Evolutionary conservation across 768 basidiomycete species (phyloP), one percentile per base, ranked within the genome.

Genomic region (Collybia sp.): DNA sequence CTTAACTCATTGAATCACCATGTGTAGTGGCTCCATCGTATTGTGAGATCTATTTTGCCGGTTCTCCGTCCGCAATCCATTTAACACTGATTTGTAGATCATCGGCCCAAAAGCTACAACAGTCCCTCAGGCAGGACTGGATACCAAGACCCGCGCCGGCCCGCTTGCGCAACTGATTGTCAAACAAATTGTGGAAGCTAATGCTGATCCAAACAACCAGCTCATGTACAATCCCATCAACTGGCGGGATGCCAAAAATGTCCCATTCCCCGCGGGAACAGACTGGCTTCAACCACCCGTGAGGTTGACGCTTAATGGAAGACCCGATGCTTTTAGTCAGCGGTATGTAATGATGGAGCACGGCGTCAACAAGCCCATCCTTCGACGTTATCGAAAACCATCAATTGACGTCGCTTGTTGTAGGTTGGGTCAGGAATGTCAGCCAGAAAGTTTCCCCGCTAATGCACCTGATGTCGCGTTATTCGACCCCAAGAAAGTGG

Each of bases 61-160:
- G 8, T 4, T 25, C 25, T 25, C 25, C 25, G 8, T 25, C 8
- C 4, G 25, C 25, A 25, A 8, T 8, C 25, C 25, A 25, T 8
- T 8, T 25, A 25, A 25, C 25, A 25, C 8, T 25, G 8, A 25
- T 25, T 8, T 42, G 32, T 45, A 75, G 73, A 73, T 82, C 45
- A 68, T 71, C 11, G 79, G 79, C 1, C 74, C 77, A 2, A 79
- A 72, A 55, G 43, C 57, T 16, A 73, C 70, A 3, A 77, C 77
- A 0, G 72, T 69, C 30, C 77, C 79, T 12, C 76, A 81, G 55
- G 74, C 78, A 25, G 78, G 77, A 0, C 59, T 81, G 16, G 71
- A 80, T 56, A 77, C 77, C 16, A 66, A 62, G 30, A 61, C 72
- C 15, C 73, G 79, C 38, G 71, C 67, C 20, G 70, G 73, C 2